Base-by-base conservation (phyloP, 2,329 filamentous ascomycete species). In the Xylaria hypoxylon region DNA sequence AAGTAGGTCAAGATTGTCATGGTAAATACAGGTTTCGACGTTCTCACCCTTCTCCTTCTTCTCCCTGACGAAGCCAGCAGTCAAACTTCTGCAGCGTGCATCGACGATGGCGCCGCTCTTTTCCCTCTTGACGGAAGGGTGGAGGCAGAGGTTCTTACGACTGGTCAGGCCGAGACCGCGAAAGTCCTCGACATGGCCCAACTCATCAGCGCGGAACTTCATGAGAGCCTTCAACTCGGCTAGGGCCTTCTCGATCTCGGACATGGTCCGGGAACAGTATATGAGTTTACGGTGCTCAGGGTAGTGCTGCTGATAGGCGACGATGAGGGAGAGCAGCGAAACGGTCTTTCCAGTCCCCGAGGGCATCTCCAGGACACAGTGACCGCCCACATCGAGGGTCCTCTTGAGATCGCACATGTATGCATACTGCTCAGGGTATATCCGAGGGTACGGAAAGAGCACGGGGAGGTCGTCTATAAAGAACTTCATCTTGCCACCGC, bases 181-280 rank as follows among this genome's bases (percentile, higher is more conserved):
- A 73, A 99, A 99, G 19, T 99, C 95, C 79, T 99, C 96, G 70
- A 91, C 91, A 65, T 91, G 85, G 0, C 96, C 96, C n/a, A 99
- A 86, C 78, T 97, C 89, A 70, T 97, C 87, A 5, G 93, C 84
- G 17, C 96, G 91, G 76, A 97, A 98, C 77, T 96, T 96, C 94
- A 99, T 99, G 59, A 99, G 81, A 26, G 90, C 90, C 78, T 96
- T 94, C 73, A 99, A 79, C 80, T 99, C 96, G 10, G 93, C 92
- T 59, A 99, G 81, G 0, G 96, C 96, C 81, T 99, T 99, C 78
- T 99, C 96, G 75, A 99, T 99, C 82, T 99, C 96, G 42, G 96
- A 99, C 94, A 99, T 99, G 63, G 96, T 99, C 89, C 96, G 94
- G 70, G 96, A 99, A 84, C 96, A 99, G 81, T 99, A 99, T 62